These are phyloP conservation scores for Hymenoscyphus scutula DNA, from an alignment of 2,329 filamentous ascomycete species.

Conservation along the genomic window DNA sequence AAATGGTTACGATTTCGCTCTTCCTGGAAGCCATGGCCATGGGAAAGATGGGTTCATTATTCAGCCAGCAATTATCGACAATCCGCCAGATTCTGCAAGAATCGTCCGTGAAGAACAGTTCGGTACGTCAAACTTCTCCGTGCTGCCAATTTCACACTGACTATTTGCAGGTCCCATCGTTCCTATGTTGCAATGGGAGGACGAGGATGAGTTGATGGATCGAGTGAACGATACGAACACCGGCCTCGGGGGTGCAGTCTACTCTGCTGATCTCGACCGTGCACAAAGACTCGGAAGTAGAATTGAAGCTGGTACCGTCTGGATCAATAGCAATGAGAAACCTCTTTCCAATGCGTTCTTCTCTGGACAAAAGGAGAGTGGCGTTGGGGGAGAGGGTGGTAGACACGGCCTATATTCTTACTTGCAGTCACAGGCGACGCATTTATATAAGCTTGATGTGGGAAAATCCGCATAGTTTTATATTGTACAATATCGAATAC, in stretches of 20 bases:
- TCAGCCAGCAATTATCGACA: conserved; percentile 56
- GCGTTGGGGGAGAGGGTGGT: conserved; percentile 37
- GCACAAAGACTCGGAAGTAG: conserved; percentile 52
- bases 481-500: not conserved
- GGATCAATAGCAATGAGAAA: conserved; percentile 56
- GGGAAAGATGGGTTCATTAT: conserved; percentile 53
- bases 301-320: conserved; percentile 57
- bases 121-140: conserved; percentile 39
- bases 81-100: conserved; percentile 53
- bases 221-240: conserved; percentile 53
- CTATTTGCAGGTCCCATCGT: conserved; percentile 52
- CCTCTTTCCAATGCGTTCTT: conserved; percentile 43
- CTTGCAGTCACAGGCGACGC: conserved; percentile 27
- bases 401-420: conserved; percentile 32
- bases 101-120: conserved; percentile 61
- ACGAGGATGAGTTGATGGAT: conserved; percentile 57
- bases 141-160: conserved; percentile 5
- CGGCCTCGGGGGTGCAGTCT: conserved; percentile 58
- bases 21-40: conserved; percentile 41
- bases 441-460: conserved; percentile 26
- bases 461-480: conserved; percentile 11
- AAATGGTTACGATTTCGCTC: conserved; percentile 51
- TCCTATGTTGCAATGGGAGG: conserved; percentile 58
- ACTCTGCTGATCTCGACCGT: conserved; percentile 50
- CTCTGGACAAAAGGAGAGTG: conserved; percentile 37